A percentile compares a stretch with the other conserved stretches of the same genome.
These are phyloP conservation scores for Fusarium euwallaceae DNA, from an alignment of 2,329 filamentous ascomycete species.

Conservation along the genomic window DNA sequence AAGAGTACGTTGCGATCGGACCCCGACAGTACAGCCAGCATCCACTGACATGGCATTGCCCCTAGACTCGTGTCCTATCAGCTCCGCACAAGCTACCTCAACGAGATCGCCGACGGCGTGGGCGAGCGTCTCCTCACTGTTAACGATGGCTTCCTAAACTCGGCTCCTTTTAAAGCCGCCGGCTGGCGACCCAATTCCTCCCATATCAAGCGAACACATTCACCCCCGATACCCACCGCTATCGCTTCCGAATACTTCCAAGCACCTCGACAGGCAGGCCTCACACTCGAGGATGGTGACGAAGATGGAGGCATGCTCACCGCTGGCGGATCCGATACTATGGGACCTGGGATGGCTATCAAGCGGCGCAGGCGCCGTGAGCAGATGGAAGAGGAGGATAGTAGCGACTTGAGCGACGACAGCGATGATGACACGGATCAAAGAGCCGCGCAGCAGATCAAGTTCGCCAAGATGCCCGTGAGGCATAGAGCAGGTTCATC, in stretches of 20 bases:
- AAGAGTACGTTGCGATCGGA: conserved; percentile 50
- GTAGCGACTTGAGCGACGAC: conserved; percentile 86
- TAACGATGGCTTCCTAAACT: conserved; percentile 83
- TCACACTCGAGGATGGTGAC: conserved; percentile 77
- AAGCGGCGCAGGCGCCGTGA: conserved; percentile 77
- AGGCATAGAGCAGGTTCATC: conserved; percentile 89
- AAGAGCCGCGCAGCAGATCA: conserved; percentile 88
- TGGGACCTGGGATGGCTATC: conserved; percentile 75
- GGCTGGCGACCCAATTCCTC: conserved; percentile 82
- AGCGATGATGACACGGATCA: conserved; percentile 83
- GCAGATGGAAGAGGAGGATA: conserved; percentile 87
- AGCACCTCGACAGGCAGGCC: conserved; percentile 71
- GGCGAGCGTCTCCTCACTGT: conserved; percentile 87
- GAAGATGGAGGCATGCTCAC: conserved; percentile 81
- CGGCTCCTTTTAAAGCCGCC: conserved; percentile 83
- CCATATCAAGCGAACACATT: conserved; percentile 86
- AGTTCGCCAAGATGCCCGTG: conserved; percentile 96
- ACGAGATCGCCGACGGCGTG: conserved; percentile 84
- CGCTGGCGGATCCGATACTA: conserved; percentile 75
- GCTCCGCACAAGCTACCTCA: conserved; percentile 83
- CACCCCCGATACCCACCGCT: conserved; percentile 86
- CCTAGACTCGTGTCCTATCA: conserved; percentile 84
- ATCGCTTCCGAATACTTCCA: conserved; percentile 89
- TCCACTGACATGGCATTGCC: conserved; percentile 34
- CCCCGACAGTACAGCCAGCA: conserved; percentile 10